Evolutionary conservation across 1,284 basidiomycete species (phyloP).

Genomic region (Schizophyllum commune): DNA sequence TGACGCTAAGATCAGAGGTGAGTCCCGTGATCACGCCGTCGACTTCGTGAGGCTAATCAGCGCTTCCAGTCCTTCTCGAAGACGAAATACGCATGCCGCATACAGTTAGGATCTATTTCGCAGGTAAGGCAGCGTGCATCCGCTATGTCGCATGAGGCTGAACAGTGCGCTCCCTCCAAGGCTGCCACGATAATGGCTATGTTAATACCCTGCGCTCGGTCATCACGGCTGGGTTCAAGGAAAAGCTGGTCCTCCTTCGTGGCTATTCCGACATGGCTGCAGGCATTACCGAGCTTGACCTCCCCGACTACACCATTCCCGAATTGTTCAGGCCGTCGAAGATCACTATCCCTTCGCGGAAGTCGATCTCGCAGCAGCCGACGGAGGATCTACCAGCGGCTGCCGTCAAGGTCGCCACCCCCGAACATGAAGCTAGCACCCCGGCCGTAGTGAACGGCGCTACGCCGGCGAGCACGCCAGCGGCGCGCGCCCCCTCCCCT

Average conservation of each 20-base stretch:
- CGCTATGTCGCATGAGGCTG: background rate
- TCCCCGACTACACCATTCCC: conserved; percentile 48
- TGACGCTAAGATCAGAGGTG: conserved; percentile 69
- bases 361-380: conserved; percentile 1
- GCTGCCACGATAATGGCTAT: conserved; percentile 72
- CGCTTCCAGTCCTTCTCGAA: conserved; percentile 42
- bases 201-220: conserved; percentile 52
- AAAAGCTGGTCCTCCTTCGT: conserved; percentile 61
- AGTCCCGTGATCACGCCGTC: conserved; percentile 5
- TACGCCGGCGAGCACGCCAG: background rate
- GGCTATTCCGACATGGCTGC: conserved; percentile 54
- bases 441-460: background rate
- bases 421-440: background rate
- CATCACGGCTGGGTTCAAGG: conserved; percentile 53
- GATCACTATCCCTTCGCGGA: conserved; percentile 16
- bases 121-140: conserved; percentile 28
- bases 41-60: background rate
- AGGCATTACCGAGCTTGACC: conserved; percentile 46
- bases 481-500: background rate
- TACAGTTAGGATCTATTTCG: conserved; percentile 55
- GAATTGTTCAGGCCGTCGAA: conserved; percentile 59
- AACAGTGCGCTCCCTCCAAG: conserved; percentile 21
- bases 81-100: conserved; percentile 54
- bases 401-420: background rate
- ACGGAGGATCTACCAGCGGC: background rate